Evolutionary conservation across 2,329 filamentous ascomycete genomes (phyloP), one percentile per base, ranked within the genome.

Genomic region (Cladosporium colombiae): DNA sequence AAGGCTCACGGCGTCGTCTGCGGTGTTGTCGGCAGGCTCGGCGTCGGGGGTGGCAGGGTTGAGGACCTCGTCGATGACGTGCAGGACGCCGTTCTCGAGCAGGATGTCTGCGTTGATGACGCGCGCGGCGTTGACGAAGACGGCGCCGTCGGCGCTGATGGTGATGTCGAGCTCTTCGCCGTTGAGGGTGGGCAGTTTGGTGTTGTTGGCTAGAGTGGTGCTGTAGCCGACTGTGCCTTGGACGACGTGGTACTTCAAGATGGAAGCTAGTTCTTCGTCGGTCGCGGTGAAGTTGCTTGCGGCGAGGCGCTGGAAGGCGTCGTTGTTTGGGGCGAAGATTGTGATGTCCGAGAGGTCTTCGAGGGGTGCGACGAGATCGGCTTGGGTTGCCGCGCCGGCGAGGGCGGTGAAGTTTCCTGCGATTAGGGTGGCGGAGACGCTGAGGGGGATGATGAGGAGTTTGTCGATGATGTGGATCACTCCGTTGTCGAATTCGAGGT

Each of bases 241-340:
- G 50, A 91, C 76, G 60, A 91, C 81, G 74, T 91, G 89, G 77
- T 91, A 91, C 23, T 81, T 77, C 33, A 91, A 80, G 61, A 91
- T 82, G 27, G 74, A 75, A 6, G 65, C 65, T 11, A 64, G 44
- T 21, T 59, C n/a, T 23, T 64, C 55, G 29, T 52, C 44, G 18
- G 61, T 60, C 25, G 64, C 53, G 62, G 80, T 79, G 35, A 76
- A 73, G 18, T 85, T 71, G 5, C 82, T 77, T 57, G 80, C 85
- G 62, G 83, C 86, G 44, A 89, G 83, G 16, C 78, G 76, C 35
- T 82, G 78, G 77, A 89, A 86, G 14, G 86, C 87, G 3, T 79
- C 78, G 73, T 89, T 86, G 71, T 79, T 82, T 1, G 88, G 88
- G 1, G 84, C 86, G 68, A 90, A 89, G 66, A 90, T 80, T 65